Evolutionary conservation across 768 basidiomycete species (phyloP), one percentile per base, ranked within the genome.

Genomic region (Russula abietina): DNA sequence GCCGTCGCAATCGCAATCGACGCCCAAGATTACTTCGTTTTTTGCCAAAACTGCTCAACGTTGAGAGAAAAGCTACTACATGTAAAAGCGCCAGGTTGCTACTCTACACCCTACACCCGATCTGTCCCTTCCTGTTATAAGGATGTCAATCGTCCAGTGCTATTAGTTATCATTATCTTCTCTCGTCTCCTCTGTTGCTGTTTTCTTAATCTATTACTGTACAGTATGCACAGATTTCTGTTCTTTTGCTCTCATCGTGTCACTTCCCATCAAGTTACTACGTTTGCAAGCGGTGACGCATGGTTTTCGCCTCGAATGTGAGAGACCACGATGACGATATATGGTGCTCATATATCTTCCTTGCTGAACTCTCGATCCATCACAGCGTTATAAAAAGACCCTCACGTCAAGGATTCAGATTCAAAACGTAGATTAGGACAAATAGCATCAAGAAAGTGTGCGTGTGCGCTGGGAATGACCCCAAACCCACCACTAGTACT

Each of bases 1-100:
- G 16, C 6, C 41, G 16, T 8, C 41, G 39, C 39, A 17, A 14
- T 39, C 39, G 16, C 45, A 41, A 59, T 1, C 64, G 55, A 50
- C 60, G 3, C 48, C 38, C 57, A 66, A 67, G 65, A 67, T 67
- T 51, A 67, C 67, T 7, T 61, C 67, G n/a, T 67, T 67, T 55
- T 67, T 67, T 36, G n/a, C 65, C 43, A 65, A 62, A 46, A 24
- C 52, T 3, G 45, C 41, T n/a, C 16, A 30, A 30, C 28, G 36
- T 12, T 39, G 16, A 24, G 33, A 12, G 26, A 19, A n/a, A 30
- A 30, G 28, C 28, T 30, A 30, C n/a, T 33, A 38, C 14, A n/a
- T n/a, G n/a, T 38, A 38, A 38, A 38, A 38, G 38, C 38, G n/a
- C 38, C 14, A 38, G 38, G 14, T 38, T 38, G n/a, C n/a, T n/a